Base-by-base conservation (phyloP, 202 grass and related monocot species). In the Hordeum pubiflorum region DNA sequence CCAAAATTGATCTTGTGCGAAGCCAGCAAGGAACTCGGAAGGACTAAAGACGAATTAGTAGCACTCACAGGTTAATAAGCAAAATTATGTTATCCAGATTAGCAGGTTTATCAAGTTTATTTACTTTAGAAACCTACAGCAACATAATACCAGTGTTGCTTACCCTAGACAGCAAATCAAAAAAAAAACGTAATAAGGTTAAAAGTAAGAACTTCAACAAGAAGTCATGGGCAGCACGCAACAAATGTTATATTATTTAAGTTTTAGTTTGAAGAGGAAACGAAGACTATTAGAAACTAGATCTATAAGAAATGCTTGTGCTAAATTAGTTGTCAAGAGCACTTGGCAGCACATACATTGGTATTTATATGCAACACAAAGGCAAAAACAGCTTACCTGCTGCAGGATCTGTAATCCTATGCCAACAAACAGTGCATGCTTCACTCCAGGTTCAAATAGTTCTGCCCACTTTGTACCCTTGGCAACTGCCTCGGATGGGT, bases 381-480 rank as follows among this genome's bases (percentile, higher is more conserved):
- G 20, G 14, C 22, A 84, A 62, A 86, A 46, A 38, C 22, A 46
- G 24, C 9, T 81, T 85, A 91, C 92, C 89, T 94, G 92, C 60
- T 94, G 92, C 78, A 94, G 82, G 40, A 91, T 87, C 34, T 94
- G 92, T 76, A 94, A 78, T 54, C 92, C 89, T 55, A 91, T 82
- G 39, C 92, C 92, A 75, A 94, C 84, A 74, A 91, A 5, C 46
- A 94, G 46, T 13, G 89, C 92, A 65, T 87, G 89, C 76, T 79
- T 94, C 63, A 94, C 92, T 80, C 92, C 92, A 52, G 92, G 89
- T 71, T 94, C 89, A 63, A 89, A 85, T 59, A 94, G 58, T 34
- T 91, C 92, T 6, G 70, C 23, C 92, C 92, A 94, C 40, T 36
- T 91, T 69, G 89, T 79, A 55, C 89, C 84, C 63, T 85, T 89